These are phyloP conservation scores for Chenopodium formosanum DNA, from an alignment of 148 eudicot genomes.

Conservation along the genomic window DNA sequence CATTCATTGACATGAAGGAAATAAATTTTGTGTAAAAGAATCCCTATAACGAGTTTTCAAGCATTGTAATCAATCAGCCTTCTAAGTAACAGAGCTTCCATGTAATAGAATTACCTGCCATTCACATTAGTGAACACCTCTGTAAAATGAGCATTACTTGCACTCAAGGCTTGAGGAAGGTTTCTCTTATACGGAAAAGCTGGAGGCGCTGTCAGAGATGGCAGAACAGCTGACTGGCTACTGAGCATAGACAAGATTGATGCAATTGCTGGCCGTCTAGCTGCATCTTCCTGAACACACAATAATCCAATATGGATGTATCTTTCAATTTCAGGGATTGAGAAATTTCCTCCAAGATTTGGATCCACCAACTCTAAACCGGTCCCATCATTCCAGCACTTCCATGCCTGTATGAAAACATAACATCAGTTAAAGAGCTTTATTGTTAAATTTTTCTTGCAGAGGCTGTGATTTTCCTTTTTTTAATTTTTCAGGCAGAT, in stretches of 20 bases:
- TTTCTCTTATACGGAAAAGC: slow-evolving; percentile 3
- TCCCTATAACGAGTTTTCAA: background rate
- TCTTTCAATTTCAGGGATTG: slow-evolving; percentile 23
- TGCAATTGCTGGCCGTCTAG: slow-evolving; percentile 31
- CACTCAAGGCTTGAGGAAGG: background rate
- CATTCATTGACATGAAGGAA: too few species aligned
- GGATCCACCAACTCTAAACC: slow-evolving; percentile 23
- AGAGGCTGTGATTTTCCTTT: too few species aligned
- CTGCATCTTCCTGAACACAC: slow-evolving; percentile 33
- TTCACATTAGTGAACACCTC: slow-evolving; percentile 23
- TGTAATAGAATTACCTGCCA: slow-evolving; percentile 13
- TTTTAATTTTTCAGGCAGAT: too few species aligned
- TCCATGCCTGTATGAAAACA: slow-evolving; percentile 20
- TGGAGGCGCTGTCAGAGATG: slow-evolving; percentile 12
- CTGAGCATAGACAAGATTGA: slow-evolving; percentile 31
- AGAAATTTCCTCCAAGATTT: slow-evolving; percentile 1
- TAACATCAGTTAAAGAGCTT: background rate
- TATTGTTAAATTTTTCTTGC: too few species aligned
- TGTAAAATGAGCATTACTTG: slow-evolving; percentile 19
- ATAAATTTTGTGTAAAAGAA: too few species aligned
- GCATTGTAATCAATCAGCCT: background rate
- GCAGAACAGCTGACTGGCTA: slow-evolving; percentile 11
- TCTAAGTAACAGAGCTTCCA: too few species aligned
- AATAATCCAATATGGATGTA: slow-evolving; percentile 30
- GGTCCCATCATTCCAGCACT: slow-evolving; percentile 23